Percentiles rank a stretch among this genome's conserved stretches.
Conservation (phyloP, 257 asterid species). For the Rauvolfia tetraphylla region DNA sequence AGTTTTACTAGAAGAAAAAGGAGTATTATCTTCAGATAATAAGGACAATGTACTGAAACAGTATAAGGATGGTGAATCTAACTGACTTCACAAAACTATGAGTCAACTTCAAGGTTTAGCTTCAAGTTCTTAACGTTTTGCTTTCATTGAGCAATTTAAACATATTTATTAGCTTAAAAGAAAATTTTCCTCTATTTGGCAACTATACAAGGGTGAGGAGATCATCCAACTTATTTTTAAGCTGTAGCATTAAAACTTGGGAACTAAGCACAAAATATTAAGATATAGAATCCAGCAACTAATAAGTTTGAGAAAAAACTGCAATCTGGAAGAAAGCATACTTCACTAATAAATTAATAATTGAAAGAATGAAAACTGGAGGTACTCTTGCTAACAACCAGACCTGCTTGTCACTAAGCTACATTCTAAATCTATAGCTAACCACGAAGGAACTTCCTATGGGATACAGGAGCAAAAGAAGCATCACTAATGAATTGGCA, state of each 20-base stretch:
- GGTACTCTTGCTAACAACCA: background rate
- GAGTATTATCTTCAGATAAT: background rate
- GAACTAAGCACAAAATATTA: background rate
- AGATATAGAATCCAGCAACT: background rate
- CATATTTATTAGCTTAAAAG: background rate
- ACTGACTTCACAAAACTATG: background rate
- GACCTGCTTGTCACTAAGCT: background rate
- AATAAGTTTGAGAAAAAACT: background rate
- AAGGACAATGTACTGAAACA: background rate
- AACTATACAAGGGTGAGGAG: background rate
- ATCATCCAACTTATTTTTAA: background rate
- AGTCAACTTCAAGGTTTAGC: background rate
- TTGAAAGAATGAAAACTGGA: background rate
- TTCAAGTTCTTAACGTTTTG: background rate
- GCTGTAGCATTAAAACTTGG: background rate
- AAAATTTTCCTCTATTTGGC: background rate
- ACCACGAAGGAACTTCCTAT: background rate
- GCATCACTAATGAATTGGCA: background rate
- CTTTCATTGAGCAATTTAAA: background rate
- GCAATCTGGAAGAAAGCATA: background rate
- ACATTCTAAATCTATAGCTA: background rate
- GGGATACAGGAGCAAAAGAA: background rate
- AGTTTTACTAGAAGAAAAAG: background rate
- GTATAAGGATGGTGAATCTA: background rate
- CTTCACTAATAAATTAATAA: background rate